phyloP scores from a whole-genome alignment of 1,139 yeast genomes.

The Saccharomyces hybrid region DNA sequence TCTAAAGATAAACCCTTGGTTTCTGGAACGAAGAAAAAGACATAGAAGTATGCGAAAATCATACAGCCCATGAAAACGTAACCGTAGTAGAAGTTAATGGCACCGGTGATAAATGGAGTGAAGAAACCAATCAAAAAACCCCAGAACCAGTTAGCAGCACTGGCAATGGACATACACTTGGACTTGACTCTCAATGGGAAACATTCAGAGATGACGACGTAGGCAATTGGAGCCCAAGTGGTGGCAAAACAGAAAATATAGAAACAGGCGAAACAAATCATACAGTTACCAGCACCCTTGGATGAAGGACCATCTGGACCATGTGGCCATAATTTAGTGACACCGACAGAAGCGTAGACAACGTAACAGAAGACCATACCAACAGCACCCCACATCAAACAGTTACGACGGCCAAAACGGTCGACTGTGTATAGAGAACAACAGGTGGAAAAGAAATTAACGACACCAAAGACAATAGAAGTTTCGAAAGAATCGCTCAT shows the following conservation, averaged over 20 bases:
- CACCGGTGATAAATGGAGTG: slow-evolving; percentile 59
- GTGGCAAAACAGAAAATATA: slow-evolving; percentile 74
- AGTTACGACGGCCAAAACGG: slow-evolving; percentile 58
- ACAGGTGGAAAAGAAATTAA: slow-evolving; percentile 68
- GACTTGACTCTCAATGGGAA: slow-evolving; percentile 73
- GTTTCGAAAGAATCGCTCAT: slow-evolving; percentile 64
- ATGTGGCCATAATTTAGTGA: slow-evolving; percentile 49
- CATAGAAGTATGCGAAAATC: slow-evolving; percentile 52
- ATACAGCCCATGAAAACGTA: slow-evolving; percentile 68
- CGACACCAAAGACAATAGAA: slow-evolving; percentile 65
- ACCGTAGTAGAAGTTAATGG: slow-evolving; percentile 43
- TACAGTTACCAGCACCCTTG: slow-evolving; percentile 57
- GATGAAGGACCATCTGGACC: slow-evolving; percentile 44
- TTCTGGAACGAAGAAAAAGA: slow-evolving; percentile 59
- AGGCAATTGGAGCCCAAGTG: slow-evolving; percentile 80
- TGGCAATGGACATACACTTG: slow-evolving; percentile 68
- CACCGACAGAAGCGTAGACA: slow-evolving; percentile 61
- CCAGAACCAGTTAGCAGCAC: slow-evolving; percentile 68
- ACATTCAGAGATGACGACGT: slow-evolving; percentile 63
- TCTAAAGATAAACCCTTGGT: slow-evolving; percentile 65
- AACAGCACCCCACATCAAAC: slow-evolving; percentile 53
- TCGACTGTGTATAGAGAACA: slow-evolving; percentile 59
- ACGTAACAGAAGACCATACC: slow-evolving; percentile 59
- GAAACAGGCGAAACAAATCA: slow-evolving; percentile 72
- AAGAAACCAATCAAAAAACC: slow-evolving; percentile 69